Evolutionary conservation across 192 early-diverging fungal genomes (phyloP), one percentile per base, ranked within the genome.

Genomic region (Glomus cerebriforme): DNA sequence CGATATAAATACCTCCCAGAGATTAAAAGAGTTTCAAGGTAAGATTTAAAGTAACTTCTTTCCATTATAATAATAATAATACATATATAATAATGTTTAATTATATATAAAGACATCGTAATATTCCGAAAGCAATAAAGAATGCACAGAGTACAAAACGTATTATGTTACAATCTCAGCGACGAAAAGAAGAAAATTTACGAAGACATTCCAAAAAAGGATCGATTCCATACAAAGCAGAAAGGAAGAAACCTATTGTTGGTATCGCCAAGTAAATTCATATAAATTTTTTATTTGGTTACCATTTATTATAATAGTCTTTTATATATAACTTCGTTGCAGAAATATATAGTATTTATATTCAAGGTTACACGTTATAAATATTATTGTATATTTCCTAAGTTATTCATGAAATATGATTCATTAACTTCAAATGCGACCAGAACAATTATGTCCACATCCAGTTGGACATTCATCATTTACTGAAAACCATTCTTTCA

Each of bases 1-100:
- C 90, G 95, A 43, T 99, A 93, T 88, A 92, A 93, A 82, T 88
- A 93, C 78, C 88, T 99, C 82, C 92, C 94, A 27, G 97, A 98
- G 79, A 93, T 98, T 70, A 90, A 91, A 76, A 86, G 93, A 45
- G 96, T 99, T 69, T 84, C 59, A 65, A 81, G 64, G 75, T 71
- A 59, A 12, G 22, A 39, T n/a, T 32, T 29, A 6, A 22, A 59
- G 8, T 9, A 35, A 10, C 13, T 22, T 58, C 13, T 22, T 34
- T 17, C 22, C 22, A 4, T 17, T 7, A 45, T 47, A 47, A 27
- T 47, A 81, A 37, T n/a, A 32, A n/a, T 29, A 3, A 43, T 29
- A 34, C n/a, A 37, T 31, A 27, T 29, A 9, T n/a, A 13, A 59
- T 32, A 31, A 45, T 37, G 10, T 54, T 81, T 17, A 31, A 75